Conservation (phyloP, 257 asterid genomes). For the Agastache rugosa region DNA sequence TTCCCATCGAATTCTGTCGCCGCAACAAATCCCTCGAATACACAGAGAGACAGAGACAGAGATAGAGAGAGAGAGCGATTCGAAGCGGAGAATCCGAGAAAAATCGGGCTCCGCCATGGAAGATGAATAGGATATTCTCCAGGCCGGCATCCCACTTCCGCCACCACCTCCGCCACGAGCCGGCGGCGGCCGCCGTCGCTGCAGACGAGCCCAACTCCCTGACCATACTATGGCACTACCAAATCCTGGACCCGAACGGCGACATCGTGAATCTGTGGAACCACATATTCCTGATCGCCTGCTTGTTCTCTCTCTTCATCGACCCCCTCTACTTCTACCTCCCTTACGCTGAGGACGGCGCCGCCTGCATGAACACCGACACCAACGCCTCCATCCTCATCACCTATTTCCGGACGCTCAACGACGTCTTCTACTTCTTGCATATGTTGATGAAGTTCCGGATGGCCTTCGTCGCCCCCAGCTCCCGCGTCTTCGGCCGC, state of each 20-base stretch:
- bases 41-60: background rate
- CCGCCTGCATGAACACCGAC: conserved; percentile 76
- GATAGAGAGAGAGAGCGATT: too few relatives aligned
- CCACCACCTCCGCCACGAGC: conserved; percentile 50
- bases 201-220: conserved; percentile 63
- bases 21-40: too few relatives aligned
- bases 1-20: too few relatives aligned
- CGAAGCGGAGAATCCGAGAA: conserved; percentile 52
- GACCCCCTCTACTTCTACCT: conserved; percentile 88
- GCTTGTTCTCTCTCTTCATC: conserved; percentile 76
- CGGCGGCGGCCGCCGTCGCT: conserved; percentile 34
- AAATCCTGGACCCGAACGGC: conserved; percentile 89
- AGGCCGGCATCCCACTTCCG: conserved; percentile 88
- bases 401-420: conserved; percentile 64
- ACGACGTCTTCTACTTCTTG: conserved; percentile 69
- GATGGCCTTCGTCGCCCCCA: conserved; percentile 86
- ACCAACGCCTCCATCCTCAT: conserved; percentile 49
- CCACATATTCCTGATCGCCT: conserved; percentile 71
- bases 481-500: conserved; percentile 88
- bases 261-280: conserved; percentile 87
- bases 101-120: conserved; percentile 90
- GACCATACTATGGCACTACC: conserved; percentile 69
- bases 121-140: conserved; percentile 83
- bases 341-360: conserved; percentile 61
- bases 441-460: conserved; percentile 87